Evolutionary conservation across 352 stramenopile species (phyloP).

Genomic region (Globisporangium cylindrosporum): DNA sequence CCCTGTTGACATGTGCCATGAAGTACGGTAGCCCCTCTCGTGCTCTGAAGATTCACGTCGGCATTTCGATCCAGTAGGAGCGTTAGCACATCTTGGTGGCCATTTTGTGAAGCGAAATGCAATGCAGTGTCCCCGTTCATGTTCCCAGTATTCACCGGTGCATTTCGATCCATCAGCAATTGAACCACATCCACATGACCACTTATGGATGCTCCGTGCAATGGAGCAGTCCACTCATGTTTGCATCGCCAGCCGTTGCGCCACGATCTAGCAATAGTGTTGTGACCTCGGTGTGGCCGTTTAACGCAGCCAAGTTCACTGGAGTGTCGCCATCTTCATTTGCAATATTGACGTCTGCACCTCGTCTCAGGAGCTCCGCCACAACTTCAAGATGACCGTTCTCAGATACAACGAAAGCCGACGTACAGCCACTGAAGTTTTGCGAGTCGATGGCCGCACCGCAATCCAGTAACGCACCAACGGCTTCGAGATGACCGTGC

Average conservation of each 20-base stretch:
- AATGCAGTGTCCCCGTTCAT: neutral
- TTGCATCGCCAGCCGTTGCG: too few species aligned
- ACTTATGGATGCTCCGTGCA: neutral
- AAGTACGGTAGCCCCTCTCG: neutral
- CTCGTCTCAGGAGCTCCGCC: neutral
- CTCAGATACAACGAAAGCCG: neutral
- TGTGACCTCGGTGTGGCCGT: too few species aligned
- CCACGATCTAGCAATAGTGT: too few species aligned
- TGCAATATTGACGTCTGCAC: neutral
- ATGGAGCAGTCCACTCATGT: neutral
- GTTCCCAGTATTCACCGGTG: neutral
- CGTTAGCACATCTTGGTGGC: neutral
- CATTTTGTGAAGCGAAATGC: neutral
- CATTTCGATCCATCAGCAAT: neutral
- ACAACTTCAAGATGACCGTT: conserved; percentile 1
- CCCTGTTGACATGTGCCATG: neutral
- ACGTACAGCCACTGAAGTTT: too few species aligned
- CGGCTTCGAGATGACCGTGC: too few species aligned
- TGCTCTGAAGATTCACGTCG: neutral
- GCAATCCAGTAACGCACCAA: neutral
- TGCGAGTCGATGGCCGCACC: neutral
- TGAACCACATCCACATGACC: neutral
- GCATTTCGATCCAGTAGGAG: neutral
- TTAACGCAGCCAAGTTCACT: too few species aligned
- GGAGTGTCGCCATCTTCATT: neutral